Evolutionary conservation across 805 yeast species (phyloP).

Genomic region (Maudiozyma bulderi): DNA sequence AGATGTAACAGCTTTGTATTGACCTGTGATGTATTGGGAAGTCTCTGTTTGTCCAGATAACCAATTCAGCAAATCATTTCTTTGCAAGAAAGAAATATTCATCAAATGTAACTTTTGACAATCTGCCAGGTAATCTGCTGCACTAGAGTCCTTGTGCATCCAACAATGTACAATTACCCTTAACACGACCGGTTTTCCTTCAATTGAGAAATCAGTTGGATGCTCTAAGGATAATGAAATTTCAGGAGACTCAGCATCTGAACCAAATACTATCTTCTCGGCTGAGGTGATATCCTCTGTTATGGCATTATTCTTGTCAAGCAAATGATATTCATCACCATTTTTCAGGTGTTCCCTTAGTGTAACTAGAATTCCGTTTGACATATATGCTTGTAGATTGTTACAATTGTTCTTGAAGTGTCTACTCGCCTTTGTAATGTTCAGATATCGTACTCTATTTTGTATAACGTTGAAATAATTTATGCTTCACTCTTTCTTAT

Average conservation of each 20-base stretch:
- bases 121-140: constrained; percentile 71
- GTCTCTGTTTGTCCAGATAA: constrained; percentile 57
- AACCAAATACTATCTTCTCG: constrained; percentile 17
- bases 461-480: too few species aligned
- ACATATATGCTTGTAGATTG: neutral
- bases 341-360: constrained; percentile 16
- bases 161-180: constrained; percentile 68
- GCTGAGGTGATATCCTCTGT: constrained; percentile 34
- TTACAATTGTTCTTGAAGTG: neutral
- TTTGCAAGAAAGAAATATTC: constrained; percentile 72
- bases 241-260: constrained; percentile 8
- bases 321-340: constrained; percentile 10
- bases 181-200: constrained; percentile 40
- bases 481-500: too few species aligned
- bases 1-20: constrained; percentile 6
- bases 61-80: constrained; percentile 79
- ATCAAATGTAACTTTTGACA: constrained; percentile 56
- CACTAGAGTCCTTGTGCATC: constrained; percentile 60
- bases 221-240: constrained; percentile 32
- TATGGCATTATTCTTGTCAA: constrained; percentile 12
- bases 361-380: constrained; percentile 1
- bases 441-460: too few species aligned
- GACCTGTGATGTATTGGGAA: constrained; percentile 39
- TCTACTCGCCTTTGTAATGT: neutral
- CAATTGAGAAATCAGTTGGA: constrained; percentile 47